Evolutionary conservation across 2,329 filamentous ascomycete species (phyloP), one percentile per base, ranked within the genome.

Genomic region (Talaromyces sp.): DNA sequence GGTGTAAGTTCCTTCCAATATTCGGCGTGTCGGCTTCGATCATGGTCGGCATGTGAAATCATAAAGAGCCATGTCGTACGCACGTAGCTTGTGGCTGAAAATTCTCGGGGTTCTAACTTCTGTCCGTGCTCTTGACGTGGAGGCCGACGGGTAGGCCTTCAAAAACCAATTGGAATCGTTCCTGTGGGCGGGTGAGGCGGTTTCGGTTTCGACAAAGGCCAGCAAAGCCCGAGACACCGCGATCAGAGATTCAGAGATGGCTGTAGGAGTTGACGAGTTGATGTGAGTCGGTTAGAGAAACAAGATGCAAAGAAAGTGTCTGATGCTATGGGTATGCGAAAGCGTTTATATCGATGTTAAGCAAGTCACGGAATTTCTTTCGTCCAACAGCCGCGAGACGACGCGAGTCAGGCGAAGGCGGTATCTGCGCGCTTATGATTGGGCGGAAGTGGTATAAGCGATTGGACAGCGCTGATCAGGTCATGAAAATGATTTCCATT

Each of bases 321-420:
- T 17, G 15, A 51, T 27, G 25, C 22, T 22, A 47, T 47, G 7
- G 19, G 11, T 25, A 25, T 13, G 19, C 3, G 22, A 25, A 7
- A 2, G n/a, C 19, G 34, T 10, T 36, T 36, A 36, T 36, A 15
- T 31, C 27, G 19, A 29, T 29, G 19, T 36, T 31, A n/a, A 19
- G 5, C 43, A 29, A 58, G 3, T 34, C 29, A 56, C 29, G 29
- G 15, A 56, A 6, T 58, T 36, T 38, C 36, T 27, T 43, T 43
- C 40, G 43, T 25, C 58, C 59, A 51, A 51, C 15, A 61, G 43
- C 59, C 59, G 45, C 59, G 59, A 38, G n/a, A 27, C 19, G 53
- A 13, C 8, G 34, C 45, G 45, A 47, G 45, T 17, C 13, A 27
- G 47, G 11, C 2, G 11, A 13, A 5, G 11, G 6, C 15, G 2